phyloP scores from a whole-genome alignment of 2,329 filamentous ascomycete genomes.

The Ascochyta pisi region DNA sequence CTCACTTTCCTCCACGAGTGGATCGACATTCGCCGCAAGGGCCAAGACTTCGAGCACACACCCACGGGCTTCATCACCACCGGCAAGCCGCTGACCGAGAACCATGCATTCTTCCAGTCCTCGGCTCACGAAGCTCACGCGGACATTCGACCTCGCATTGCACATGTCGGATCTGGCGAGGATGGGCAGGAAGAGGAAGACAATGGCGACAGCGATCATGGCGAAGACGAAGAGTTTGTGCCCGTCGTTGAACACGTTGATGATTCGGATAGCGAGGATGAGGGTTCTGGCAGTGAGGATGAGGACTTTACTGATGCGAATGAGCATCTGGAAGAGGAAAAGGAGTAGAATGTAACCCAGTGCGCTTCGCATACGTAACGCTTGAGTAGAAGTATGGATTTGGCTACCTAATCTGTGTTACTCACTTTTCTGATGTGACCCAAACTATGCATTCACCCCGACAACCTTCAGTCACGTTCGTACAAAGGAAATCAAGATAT shows the following conservation, averaged over 20 bases:
- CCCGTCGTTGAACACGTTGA: slow-evolving; percentile 21
- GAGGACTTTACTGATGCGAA: slow-evolving; percentile 15
- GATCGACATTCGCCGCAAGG: slow-evolving; percentile 61
- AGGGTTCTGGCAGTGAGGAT: slow-evolving; percentile 13
- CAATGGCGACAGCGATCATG: slow-evolving; percentile 17
- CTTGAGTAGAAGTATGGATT: no score
- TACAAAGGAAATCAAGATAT: no score
- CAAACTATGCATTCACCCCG: no score
- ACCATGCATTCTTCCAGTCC: slow-evolving; percentile 61
- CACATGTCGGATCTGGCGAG: slow-evolving; percentile 14
- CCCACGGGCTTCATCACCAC: slow-evolving; percentile 66
- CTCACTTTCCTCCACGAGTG: slow-evolving; percentile 60
- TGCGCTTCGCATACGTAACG: no score
- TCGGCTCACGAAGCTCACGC: slow-evolving; percentile 5
- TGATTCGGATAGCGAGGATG: slow-evolving; percentile 23
- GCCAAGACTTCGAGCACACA: slow-evolving; percentile 65
- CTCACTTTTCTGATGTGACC: no score
- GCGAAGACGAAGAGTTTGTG: slow-evolving; percentile 25
- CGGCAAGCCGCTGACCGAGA: slow-evolving; percentile 56
- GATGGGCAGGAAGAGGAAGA: slow-evolving; percentile 12
- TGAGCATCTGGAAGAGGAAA: not conserved
- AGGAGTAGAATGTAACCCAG: not conserved
- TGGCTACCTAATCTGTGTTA: no score
- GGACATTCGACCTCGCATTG: slow-evolving; percentile 19
- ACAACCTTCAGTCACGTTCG: no score